phyloP scores from a whole-genome alignment of 306 rosid species.

The Vachellia collinsii region DNA sequence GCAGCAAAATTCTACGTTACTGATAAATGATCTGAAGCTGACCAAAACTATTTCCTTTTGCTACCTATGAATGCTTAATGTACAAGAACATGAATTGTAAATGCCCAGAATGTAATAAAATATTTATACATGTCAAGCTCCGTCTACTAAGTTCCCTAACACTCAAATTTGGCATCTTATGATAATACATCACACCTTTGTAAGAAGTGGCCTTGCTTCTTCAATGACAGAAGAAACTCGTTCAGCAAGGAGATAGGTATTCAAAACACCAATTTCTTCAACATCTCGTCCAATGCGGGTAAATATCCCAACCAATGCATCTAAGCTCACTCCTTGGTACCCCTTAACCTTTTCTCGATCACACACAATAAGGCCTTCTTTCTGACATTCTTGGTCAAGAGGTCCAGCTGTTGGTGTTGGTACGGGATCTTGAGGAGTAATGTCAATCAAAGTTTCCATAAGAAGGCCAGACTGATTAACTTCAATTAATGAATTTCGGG shows the following conservation, averaged over 20 bases:
- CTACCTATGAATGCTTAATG: background rate
- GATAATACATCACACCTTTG: conserved; percentile 72
- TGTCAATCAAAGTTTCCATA: conserved; percentile 92
- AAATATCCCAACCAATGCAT: conserved; percentile 79
- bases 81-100: conserved; percentile 4
- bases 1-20: background rate
- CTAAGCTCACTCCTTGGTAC: conserved; percentile 84
- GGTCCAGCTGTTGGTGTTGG: conserved; percentile 80
- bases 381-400: conserved; percentile 72
- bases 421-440: conserved; percentile 85
- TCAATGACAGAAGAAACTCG: conserved; percentile 73
- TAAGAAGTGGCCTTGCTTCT: conserved; percentile 90
- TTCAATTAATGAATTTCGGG: conserved; percentile 81
- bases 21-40: background rate
- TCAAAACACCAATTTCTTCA: conserved; percentile 82
- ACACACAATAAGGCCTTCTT: conserved; percentile 85
- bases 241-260: conserved; percentile 67
- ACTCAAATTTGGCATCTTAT: conserved; percentile 12
- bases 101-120: background rate
- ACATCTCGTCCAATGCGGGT: conserved; percentile 86
- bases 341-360: conserved; percentile 85
- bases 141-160: conserved; percentile 5
- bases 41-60: background rate
- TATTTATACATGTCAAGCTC: conserved; percentile 18
- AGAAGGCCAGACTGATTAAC: conserved; percentile 99